Evolutionary conservation across 192 early-diverging fungal species (phyloP), one percentile per base, ranked within the genome.

Genomic region (Podila horticola): DNA sequence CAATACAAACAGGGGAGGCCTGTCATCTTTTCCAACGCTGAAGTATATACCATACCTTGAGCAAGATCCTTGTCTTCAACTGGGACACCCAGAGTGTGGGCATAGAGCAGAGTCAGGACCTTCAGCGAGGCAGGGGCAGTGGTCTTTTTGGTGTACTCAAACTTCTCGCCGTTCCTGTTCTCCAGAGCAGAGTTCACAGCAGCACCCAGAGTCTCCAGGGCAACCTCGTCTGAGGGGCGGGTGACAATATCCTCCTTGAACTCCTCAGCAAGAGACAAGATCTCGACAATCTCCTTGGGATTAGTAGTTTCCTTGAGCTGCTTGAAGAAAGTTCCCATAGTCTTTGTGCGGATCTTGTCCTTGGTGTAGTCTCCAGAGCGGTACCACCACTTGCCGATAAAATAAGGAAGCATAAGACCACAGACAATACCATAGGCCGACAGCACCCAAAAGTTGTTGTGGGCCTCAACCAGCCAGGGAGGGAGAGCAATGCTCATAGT

Each of bases 301-400:
- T 83, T 89, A 30, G 90, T 89, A 36, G 87, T 89, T 64, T 97
- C 95, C 63, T 93, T 95, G 67, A 98, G 82, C 58, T 95, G 93
- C 75, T 94, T 95, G 82, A 97, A 98, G 86, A 95, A 98, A 10
- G 82, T 79, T 38, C 88, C 93, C 97, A 99, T 99, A 15, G 97
- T 95, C 57, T 82, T 87, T 67, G 95, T 93, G 41, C 95, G 86
- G 68, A 99, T 95, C 70, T 90, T 91, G 72, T 98, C 94, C 77
- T 96, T 97, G 82, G 95, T 97, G 66, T 91, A 91, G 69, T 91
- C 83, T 72, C 93, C 95, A 58, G 95, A 94, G 63, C 90, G 90
- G 84, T 95, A 94, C 98, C 98, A 99, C 98, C 97, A 98, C 66
- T 88, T 88, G 17, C 94, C 95, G 48, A 99, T 96, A 50, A 92